Base-by-base conservation (phyloP, 768 basidiomycete genomes). In the Agrocybe praecox region DNA sequence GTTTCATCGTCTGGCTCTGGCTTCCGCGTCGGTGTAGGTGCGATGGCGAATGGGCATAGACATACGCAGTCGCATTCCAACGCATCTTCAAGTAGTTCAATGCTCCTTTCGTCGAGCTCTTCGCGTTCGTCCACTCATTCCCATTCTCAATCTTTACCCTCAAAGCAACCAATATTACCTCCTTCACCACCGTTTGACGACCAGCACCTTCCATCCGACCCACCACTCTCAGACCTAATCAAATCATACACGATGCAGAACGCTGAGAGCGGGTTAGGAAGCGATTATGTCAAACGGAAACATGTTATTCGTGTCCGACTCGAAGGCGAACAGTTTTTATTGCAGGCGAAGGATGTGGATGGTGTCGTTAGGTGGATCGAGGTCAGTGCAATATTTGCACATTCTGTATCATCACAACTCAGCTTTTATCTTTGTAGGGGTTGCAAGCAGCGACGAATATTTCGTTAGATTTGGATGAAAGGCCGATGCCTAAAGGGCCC, bases 321-420 rank as follows among this genome's bases (percentile, higher is more conserved):
- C 61, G 94, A 97, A 69, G 97, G 96, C 12, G 93, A 98, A 76
- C 97, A 99, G 74, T 99, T 99, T 73, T 76, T 99, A 63, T 65
- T 99, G 63, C 96, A 99, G 73, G 92, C 92, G 2, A 83, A 80
- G 49, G 88, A 91, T 67, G 87, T 94, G 36, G 80, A 86, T 44
- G 85, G 86, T 23, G 96, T 98, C 1, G 92, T 98, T 53, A 86
- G 89, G 52, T 96, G 96, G 94, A 96, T 99, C 59, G 96, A 99
- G 87, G 93, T 94, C 77, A 66, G 34, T 52, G 26, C 9, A 5
- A 48, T 62, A 32, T 17, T 52, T 56, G 57, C 49, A 34, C 22
- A 42, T 58, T 50, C 23, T 43, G 29, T 43, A 42, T 12, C n/a
- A n/a, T n/a, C n/a, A n/a, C n/a, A 19, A 6, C 10, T 21, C 58